Evolutionary conservation across 495 filamentous ascomycete species (phyloP).

Genomic region (Hypoxylon rickii): DNA sequence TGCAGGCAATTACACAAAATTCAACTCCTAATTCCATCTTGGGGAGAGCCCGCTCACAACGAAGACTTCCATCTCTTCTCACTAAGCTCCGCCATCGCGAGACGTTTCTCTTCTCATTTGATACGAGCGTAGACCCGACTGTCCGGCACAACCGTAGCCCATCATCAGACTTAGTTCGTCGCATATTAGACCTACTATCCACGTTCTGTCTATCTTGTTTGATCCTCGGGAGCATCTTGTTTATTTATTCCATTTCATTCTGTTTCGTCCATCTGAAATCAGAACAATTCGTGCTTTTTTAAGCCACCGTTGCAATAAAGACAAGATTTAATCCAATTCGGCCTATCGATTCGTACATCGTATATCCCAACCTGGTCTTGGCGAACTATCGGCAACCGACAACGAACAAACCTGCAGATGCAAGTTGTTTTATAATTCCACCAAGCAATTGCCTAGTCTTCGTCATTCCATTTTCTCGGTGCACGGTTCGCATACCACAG

Average conservation of each 20-base stretch:
- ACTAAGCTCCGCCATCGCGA: slow-evolving; percentile 31
- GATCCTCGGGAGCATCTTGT: slow-evolving; percentile 40
- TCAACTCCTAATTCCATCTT: slow-evolving; percentile 14
- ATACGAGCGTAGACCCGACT: slow-evolving; percentile 39
- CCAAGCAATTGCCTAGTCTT: slow-evolving; percentile 6
- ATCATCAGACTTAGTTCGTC: slow-evolving; percentile 25
- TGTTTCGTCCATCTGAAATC: slow-evolving; percentile 26
- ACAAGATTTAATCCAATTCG: slow-evolving; percentile 46
- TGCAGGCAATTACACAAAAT: slow-evolving; percentile 37
- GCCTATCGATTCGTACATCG: slow-evolving; percentile 41
- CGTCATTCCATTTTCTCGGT: neutral
- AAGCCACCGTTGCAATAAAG: slow-evolving; percentile 35
- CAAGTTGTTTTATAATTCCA: slow-evolving; percentile 10
- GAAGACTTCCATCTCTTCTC: slow-evolving; percentile 12
- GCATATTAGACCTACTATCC: slow-evolving; percentile 19
- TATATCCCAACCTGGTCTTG: slow-evolving; percentile 23
- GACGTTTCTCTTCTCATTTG: slow-evolving; percentile 36
- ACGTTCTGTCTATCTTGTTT: slow-evolving; percentile 20
- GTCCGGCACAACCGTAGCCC: slow-evolving; percentile 43
- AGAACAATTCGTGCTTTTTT: slow-evolving; percentile 7
- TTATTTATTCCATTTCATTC: slow-evolving; percentile 47
- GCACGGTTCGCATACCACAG: slow-evolving; percentile 23
- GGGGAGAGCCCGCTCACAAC: slow-evolving; percentile 19
- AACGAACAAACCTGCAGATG: slow-evolving; percentile 9
- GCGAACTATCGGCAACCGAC: slow-evolving; percentile 16